Percentiles rank a stretch among this genome's conserved stretches.
Evolutionary conservation across 495 filamentous ascomycete species (phyloP).

Genomic region (Margaritispora aquatica): DNA sequence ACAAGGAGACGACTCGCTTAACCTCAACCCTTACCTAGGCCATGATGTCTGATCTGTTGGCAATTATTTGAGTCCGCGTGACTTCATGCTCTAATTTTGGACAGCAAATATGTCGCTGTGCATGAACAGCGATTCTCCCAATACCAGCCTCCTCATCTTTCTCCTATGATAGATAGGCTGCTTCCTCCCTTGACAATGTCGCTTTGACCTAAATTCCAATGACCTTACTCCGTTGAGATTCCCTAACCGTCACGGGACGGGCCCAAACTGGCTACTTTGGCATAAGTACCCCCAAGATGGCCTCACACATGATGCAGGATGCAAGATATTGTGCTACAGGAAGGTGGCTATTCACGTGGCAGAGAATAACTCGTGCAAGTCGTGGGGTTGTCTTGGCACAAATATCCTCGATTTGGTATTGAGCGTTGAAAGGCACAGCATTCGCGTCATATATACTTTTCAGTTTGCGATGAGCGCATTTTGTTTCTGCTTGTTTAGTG

Average conservation of each 20-base stretch:
- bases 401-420: neutral
- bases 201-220: slow-evolving; percentile 2
- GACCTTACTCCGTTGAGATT: slow-evolving; percentile 1
- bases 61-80: too few species aligned
- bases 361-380: neutral
- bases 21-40: neutral
- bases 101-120: too few species aligned
- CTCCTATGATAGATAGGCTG: too few species aligned
- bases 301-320: slow-evolving; percentile 9
- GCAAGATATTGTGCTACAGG: neutral
- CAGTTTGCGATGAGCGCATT: too few species aligned
- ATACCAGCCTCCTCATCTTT: too few species aligned
- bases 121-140: too few species aligned
- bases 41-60: neutral
- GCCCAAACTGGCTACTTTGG: neutral
- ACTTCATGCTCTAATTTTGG: too few species aligned
- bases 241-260: neutral
- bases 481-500: too few species aligned
- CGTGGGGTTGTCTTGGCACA: neutral
- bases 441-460: too few species aligned
- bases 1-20: neutral
- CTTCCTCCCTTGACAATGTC: too few species aligned
- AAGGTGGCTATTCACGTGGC: neutral
- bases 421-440: too few species aligned
- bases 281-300: slow-evolving; percentile 5